Base-by-base conservation (phyloP, 2,329 filamentous ascomycete species). In the Fusarium compactum region DNA sequence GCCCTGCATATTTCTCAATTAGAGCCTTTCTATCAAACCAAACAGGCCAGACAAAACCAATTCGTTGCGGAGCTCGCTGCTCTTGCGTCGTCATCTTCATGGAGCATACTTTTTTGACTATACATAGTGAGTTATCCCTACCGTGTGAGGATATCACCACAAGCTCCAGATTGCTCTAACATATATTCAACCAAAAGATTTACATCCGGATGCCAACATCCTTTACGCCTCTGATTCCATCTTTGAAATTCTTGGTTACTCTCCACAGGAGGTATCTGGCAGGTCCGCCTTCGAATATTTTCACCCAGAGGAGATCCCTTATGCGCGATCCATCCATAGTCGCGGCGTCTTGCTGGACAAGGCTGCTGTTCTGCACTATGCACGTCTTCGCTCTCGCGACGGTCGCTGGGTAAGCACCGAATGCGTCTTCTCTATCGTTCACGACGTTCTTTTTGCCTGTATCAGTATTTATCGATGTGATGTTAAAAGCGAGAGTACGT, bases 41-140 rank as follows among this genome's bases (percentile, higher is more conserved):
- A 27, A 48, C 41, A 44, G 15, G n/a, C 24, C 41, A 44, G 15
- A 44, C 41, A 29, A 66, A 38, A 55, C 46, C 43, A 62, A 29
- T 54, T 52, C 46, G 50, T 58, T 53, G 69, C 61, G 47, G 69
- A 63, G 61, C 62, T 62, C 63, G 62, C 59, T 67, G 63, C 69
- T 73, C 43, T 61, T 51, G 60, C 63, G 25, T 46, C 61, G 18
- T 64, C 48, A 51, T 53, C 56, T 58, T 58, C 50, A 93, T 93
- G 92, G 92, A 95, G 81, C 92, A 92, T 73, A 96, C 93, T 32
- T 97, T 97, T 82, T 96, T 97, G 83, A 94, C 93, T 73, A 96
- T 97, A 78, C 93, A 96, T 78, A 93, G 93, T 92, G 82, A 83
- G 90, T 84, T 44, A 67, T 62, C 40, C 46, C 34, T 52, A 15